phyloP scores from a whole-genome alignment of 108 stramenopile species.

The Schizochytrium sp. region DNA sequence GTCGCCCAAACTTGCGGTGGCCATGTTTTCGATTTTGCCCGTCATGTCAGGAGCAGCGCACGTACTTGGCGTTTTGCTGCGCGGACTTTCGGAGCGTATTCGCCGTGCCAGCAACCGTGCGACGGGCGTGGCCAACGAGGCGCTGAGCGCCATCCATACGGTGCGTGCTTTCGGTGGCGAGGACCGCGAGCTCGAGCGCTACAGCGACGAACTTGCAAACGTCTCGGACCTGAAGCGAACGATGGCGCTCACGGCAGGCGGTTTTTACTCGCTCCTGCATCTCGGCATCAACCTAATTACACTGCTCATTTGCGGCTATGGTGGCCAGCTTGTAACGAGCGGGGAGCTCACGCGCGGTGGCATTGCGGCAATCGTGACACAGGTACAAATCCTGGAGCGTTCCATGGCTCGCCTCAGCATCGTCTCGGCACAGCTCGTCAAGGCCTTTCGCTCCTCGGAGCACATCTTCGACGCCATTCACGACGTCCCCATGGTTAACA shows the following conservation, averaged over 20 bases:
- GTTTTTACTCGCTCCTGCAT: neutral
- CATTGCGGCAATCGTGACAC: neutral
- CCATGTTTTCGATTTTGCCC: neutral
- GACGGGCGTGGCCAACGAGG: neutral
- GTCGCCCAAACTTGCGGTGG: neutral
- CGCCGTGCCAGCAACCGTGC: neutral
- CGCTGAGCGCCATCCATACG: neutral
- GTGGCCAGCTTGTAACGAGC: neutral
- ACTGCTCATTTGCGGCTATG: neutral
- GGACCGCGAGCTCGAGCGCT: neutral
- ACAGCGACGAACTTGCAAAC: neutral
- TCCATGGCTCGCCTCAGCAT: conserved; percentile 3
- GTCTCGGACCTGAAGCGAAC: neutral
- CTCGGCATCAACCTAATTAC: neutral
- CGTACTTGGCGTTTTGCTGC: neutral
- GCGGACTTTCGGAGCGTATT: neutral
- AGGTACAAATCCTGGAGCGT: neutral
- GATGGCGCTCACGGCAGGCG: neutral
- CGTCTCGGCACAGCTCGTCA: neutral
- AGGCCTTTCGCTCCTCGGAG: neutral
- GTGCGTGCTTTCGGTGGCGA: neutral
- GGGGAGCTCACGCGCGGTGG: conserved; percentile 16
- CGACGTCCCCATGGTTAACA: neutral
- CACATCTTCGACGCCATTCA: conserved; percentile 19
- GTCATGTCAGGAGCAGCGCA: neutral